These are phyloP conservation scores for Lactuca saligna DNA, from an alignment of 129 eudicot genomes.

Conservation along the genomic window DNA sequence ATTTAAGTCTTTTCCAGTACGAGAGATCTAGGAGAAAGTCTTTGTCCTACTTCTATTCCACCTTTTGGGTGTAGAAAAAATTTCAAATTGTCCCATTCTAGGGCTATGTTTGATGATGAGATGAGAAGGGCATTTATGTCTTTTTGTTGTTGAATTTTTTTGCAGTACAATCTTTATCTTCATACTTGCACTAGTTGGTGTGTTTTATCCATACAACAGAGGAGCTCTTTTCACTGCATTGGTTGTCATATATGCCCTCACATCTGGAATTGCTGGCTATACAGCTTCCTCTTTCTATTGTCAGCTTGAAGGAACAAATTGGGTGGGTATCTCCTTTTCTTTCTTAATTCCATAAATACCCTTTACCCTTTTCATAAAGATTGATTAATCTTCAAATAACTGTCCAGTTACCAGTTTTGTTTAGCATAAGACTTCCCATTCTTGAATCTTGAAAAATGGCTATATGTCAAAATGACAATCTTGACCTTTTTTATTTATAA, in stretches of 20 bases:
- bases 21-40: no score
- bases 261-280: constrained; percentile 69
- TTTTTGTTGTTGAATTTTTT: not conserved
- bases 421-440: no score
- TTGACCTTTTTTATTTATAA: no score
- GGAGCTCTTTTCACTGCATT: constrained; percentile 65
- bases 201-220: constrained; percentile 65
- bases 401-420: no score
- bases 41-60: not conserved
- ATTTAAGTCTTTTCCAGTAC: not conserved
- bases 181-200: constrained; percentile 57
- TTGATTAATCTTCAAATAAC: no score
- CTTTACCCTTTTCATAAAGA: no score
- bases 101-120: not conserved
- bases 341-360: not conserved
- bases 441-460: no score
- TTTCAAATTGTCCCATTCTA: not conserved
- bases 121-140: not conserved
- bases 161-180: constrained; percentile 52
- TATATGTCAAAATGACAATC: no score
- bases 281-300: constrained; percentile 57
- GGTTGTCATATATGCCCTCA: constrained; percentile 65
- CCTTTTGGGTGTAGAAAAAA: not conserved
- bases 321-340: constrained; percentile 55
- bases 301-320: constrained; percentile 60